phyloP scores from a whole-genome alignment of 208 protist genomes.

The Trypanosoma theileri region DNA sequence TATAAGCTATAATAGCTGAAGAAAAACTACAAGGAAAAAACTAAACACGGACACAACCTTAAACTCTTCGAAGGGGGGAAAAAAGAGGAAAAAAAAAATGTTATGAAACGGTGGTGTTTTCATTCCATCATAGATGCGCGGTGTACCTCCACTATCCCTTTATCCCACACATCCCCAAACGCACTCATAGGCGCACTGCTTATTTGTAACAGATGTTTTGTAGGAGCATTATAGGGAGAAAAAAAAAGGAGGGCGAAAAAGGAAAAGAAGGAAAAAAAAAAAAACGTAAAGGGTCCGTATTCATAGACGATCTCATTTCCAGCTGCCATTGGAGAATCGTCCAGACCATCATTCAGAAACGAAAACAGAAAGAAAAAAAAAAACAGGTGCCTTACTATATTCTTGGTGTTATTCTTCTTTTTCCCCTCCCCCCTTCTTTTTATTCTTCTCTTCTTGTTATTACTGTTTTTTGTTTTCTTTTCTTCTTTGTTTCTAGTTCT shows the following conservation, averaged over 20 bases:
- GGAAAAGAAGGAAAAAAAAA: constrained; percentile 10
- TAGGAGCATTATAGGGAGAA: background rate
- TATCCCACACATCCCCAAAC: background rate
- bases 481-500: background rate
- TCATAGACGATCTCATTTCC: background rate
- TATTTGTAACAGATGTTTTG: no score
- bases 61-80: background rate
- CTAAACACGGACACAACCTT: background rate
- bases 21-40: background rate
- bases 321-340: background rate
- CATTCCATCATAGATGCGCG: background rate
- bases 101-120: background rate
- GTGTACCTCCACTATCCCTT: background rate
- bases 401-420: background rate
- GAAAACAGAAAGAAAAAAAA: background rate
- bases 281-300: background rate
- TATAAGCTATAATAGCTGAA: no score
- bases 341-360: constrained; percentile 5
- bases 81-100: constrained; percentile 11
- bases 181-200: no score
- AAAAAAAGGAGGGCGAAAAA: constrained; percentile 18
- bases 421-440: constrained; percentile 8
- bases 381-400: background rate
- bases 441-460: background rate
- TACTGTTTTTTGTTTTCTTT: background rate